These are phyloP conservation scores for Aspergillus tubingensis DNA, from an alignment of 2,329 filamentous ascomycete genomes.

Conservation along the genomic window DNA sequence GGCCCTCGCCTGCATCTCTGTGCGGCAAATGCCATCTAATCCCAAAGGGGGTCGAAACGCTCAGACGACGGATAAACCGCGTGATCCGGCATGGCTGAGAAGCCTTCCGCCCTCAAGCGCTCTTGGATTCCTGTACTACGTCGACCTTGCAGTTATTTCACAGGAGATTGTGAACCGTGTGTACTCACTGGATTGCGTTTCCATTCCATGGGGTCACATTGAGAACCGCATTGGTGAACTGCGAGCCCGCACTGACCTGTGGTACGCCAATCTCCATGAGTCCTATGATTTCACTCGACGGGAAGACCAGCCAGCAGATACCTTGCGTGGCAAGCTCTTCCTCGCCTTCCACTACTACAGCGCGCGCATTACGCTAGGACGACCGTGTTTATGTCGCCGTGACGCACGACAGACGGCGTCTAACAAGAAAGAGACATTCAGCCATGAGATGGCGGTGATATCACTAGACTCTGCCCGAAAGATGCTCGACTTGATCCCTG, in stretches of 20 bases:
- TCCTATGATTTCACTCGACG: conserved; percentile 40
- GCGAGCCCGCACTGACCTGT: conserved; percentile 40
- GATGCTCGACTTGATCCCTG: conserved; percentile 46
- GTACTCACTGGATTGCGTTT: conserved; percentile 43
- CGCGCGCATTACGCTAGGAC: conserved; percentile 45
- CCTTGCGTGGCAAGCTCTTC: conserved; percentile 42
- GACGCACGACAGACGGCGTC: conserved; percentile 35
- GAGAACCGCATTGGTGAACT: conserved; percentile 44
- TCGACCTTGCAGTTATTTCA: conserved; percentile 42
- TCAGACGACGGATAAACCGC: conserved; percentile 22
- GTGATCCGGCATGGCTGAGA: conserved; percentile 39
- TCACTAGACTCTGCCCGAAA: conserved; percentile 43
- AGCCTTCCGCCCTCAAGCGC: conserved; percentile 36
- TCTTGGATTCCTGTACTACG: conserved; percentile 43
- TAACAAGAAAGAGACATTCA: conserved; percentile 34
- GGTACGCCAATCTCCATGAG: conserved; percentile 40
- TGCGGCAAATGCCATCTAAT: conserved; percentile 35
- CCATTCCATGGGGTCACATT: conserved; percentile 43
- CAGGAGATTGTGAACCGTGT: conserved; percentile 46
- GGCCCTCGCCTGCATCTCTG: conserved; percentile 33
- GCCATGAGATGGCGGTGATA: conserved; percentile 41
- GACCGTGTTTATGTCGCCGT: conserved; percentile 50
- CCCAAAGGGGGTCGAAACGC: conserved; percentile 31
- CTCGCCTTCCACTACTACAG: conserved; percentile 50
- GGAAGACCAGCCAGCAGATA: conserved; percentile 33